Base-by-base conservation (phyloP, 2,329 filamentous ascomycete species). In the Xylaria sp. region DNA sequence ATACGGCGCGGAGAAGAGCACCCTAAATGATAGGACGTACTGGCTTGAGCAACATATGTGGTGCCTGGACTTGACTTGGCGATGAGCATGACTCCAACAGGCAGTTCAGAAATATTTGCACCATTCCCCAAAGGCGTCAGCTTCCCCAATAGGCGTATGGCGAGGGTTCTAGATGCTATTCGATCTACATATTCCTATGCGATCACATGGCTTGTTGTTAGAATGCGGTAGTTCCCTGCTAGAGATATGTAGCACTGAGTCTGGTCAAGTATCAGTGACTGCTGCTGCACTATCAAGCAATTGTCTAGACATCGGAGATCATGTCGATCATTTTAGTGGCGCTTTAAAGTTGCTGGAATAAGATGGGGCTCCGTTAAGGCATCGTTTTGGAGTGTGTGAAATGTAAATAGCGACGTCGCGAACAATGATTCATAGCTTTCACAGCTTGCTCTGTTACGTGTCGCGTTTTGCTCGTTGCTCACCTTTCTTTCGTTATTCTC, bases 211-310 rank as follows among this genome's bases (percentile, higher is more conserved):
- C 49, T 38, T 47, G 49, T 38, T 73, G 20, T 67, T 59, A 60
- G 51, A 29, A 51, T 51, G 33, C 44, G 60, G 54, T 58, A 71
- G 67, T 68, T 73, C 65, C 71, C 69, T 66, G 55, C 55, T 62
- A 38, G n/a, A 68, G 27, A n/a, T n/a, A n/a, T n/a, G 27, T 51
- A 69, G 59, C 42, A 61, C 38, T n/a, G n/a, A n/a, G n/a, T n/a
- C 25, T 55, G 44, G 50, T 27, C 45, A 59, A 62, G 55, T 13
- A 31, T n/a, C 2, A 5, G 54, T 22, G n/a, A 39, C 47, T 15
- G 25, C 47, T 15, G 25, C 25, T 17, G 31, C 17, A 44, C 22
- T 10, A 45, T 53, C 25, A 57, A 33, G 20, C 38, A 51, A 45
- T 42, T 22, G 13, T 47, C 5, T 2, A 29, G 44, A 25, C 11